Conservation (phyloP, 441 rosid genomes). For the Omphalea diandra region DNA sequence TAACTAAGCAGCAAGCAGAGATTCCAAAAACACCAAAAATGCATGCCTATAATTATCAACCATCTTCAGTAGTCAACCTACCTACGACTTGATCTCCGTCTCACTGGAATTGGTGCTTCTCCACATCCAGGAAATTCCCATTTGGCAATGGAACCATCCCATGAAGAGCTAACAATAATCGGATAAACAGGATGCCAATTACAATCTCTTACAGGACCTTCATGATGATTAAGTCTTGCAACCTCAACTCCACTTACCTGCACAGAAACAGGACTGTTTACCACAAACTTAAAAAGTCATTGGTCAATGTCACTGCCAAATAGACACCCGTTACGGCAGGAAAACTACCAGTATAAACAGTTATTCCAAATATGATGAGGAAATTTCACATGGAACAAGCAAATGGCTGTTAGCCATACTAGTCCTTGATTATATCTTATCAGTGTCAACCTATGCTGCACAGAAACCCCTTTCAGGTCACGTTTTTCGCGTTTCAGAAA, state of each 20-base stretch:
- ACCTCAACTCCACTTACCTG: constrained; percentile 70
- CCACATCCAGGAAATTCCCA: constrained; percentile 68
- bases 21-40: not conserved
- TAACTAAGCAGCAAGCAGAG: no score
- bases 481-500: no score
- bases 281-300: not conserved
- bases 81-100: not conserved
- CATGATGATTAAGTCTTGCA: constrained; percentile 49
- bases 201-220: constrained; percentile 72
- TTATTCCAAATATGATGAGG: not conserved
- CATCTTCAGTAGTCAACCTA: not conserved
- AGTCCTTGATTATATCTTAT: no score
- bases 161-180: constrained; percentile 68
- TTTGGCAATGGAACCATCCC: constrained; percentile 69
- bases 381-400: not conserved
- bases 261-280: not conserved
- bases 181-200: constrained; percentile 88
- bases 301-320: no score
- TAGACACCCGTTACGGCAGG: not conserved
- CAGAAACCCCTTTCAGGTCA: no score
- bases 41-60: not conserved
- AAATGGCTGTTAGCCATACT: not conserved
- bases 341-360: not conserved
- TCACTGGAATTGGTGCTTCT: constrained; percentile 20
- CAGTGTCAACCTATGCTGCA: no score